phyloP scores from a whole-genome alignment of 2,329 filamentous ascomycete genomes.

The Dothidotthia symphoricarpi region DNA sequence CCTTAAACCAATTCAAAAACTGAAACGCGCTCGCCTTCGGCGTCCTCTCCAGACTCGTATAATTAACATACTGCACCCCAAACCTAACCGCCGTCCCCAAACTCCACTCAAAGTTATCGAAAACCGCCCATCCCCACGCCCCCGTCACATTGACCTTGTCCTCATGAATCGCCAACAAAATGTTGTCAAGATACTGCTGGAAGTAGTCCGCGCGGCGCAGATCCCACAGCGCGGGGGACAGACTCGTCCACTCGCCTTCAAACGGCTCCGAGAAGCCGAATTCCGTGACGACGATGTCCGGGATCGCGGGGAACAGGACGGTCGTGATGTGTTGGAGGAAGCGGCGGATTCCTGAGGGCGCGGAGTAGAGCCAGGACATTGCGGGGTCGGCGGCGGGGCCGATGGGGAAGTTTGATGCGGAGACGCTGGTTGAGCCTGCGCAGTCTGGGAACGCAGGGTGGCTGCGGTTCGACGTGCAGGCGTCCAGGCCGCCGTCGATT shows the following conservation, averaged over 20 bases:
- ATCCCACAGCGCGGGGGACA: constrained; percentile 42
- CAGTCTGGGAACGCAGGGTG: constrained; percentile 46
- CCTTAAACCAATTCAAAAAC: constrained; percentile 45
- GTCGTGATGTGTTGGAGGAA: constrained; percentile 47
- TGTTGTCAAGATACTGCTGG: constrained; percentile 45
- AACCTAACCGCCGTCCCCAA: constrained; percentile 41
- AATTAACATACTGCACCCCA: constrained; percentile 47
- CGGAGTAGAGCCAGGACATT: constrained; percentile 45
- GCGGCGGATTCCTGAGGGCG: constrained; percentile 42
- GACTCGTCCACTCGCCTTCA: constrained; percentile 32
- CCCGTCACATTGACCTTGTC: constrained; percentile 46
- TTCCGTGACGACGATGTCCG: constrained; percentile 44
- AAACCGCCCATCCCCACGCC: constrained; percentile 45
- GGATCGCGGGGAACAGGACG: constrained; percentile 45
- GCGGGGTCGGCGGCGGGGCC: constrained; percentile 46
- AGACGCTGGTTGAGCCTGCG: constrained; percentile 33
- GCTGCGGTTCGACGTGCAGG: constrained; percentile 44
- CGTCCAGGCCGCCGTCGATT: constrained; percentile 36
- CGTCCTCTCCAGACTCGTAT: constrained; percentile 41
- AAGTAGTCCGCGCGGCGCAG: constrained; percentile 44
- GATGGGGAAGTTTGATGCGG: constrained; percentile 46
- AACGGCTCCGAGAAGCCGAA: constrained; percentile 47
- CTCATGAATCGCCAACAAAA: constrained; percentile 38
- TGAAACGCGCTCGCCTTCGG: constrained; percentile 47
- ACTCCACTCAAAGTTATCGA: constrained; percentile 47